Percentiles rank a stretch among this genome's conserved stretches.
Conservation (phyloP, 2,329 filamentous ascomycete genomes). For the Fusarium sp. region DNA sequence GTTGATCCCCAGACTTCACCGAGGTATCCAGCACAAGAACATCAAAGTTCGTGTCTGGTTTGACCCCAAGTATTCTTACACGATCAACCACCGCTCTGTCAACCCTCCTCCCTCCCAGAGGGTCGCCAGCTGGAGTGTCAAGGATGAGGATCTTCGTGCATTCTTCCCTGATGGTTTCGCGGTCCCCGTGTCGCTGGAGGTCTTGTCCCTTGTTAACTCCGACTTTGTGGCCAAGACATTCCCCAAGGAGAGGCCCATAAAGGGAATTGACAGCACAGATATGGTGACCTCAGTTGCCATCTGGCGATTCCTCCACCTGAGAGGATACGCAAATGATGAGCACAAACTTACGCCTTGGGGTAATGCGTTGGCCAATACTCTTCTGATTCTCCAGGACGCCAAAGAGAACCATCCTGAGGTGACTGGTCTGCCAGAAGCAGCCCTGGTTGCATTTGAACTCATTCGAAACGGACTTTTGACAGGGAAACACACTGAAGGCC, state of each 20-base stretch:
- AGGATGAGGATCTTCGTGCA: constrained; percentile 63
- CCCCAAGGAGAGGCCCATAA: constrained; percentile 64
- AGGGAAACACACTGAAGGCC: constrained; percentile 67
- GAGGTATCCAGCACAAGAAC: constrained; percentile 83
- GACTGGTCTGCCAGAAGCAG: constrained; percentile 74
- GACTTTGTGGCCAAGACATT: constrained; percentile 77
- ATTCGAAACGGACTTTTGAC: constrained; percentile 82
- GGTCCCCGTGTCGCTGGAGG: constrained; percentile 62
- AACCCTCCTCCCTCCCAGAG: constrained; percentile 59
- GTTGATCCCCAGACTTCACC: constrained; percentile 80
- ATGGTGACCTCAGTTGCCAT: constrained; percentile 77
- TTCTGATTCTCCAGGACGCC: constrained; percentile 69
- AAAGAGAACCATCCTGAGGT: constrained; percentile 56
- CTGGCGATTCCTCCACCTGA: constrained; percentile 89
- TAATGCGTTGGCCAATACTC: constrained; percentile 75
- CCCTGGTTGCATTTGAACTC: constrained; percentile 86
- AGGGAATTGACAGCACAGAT: constrained; percentile 71
- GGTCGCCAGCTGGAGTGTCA: constrained; percentile 76
- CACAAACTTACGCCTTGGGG: constrained; percentile 89
- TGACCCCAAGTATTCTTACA: constrained; percentile 72
- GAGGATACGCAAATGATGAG: constrained; percentile 81
- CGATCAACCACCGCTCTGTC: constrained; percentile 68
- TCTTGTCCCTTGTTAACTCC: constrained; percentile 73
- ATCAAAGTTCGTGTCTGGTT: constrained; percentile 88
- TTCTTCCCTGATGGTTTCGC: constrained; percentile 55